A percentile compares a stretch with the other conserved stretches of the same genome.
phyloP scores from a whole-genome alignment of 1,284 basidiomycete genomes.

The Ustilago bromivora region DNA sequence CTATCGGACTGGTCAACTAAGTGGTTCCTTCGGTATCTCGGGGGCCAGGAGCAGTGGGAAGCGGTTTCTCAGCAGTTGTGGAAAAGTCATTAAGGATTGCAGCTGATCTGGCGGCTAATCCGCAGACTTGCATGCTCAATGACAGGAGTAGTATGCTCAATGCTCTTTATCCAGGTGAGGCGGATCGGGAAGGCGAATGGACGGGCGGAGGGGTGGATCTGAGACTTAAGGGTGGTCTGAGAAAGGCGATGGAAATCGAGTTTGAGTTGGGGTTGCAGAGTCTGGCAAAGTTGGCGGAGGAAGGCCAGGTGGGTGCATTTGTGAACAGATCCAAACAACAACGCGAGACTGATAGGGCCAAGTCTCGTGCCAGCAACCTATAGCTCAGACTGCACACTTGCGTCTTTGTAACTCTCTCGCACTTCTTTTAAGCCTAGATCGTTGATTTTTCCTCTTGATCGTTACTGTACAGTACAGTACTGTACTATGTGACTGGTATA shows the following conservation, averaged over 20 bases:
- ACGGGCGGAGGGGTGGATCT: constrained; percentile 21
- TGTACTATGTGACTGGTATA: background rate
- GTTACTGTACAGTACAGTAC: background rate
- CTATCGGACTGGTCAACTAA: constrained; percentile 43
- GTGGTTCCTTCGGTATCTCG: constrained; percentile 5
- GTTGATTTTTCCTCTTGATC: too few species aligned
- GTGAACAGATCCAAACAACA: constrained; percentile 33
- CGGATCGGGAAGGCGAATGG: background rate
- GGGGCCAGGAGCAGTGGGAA: background rate
- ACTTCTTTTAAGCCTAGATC: background rate
- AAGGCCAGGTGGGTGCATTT: constrained; percentile 41
- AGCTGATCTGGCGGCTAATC: constrained; percentile 25
- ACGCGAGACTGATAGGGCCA: constrained; percentile 24
- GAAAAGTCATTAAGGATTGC: constrained; percentile 31
- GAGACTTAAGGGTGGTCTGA: constrained; percentile 33
- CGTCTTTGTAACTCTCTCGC: background rate
- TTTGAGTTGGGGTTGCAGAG: constrained; percentile 41
- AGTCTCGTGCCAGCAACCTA: constrained; percentile 29
- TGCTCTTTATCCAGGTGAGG: constrained; percentile 21
- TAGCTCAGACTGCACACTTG: background rate
- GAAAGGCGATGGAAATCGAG: constrained; percentile 40
- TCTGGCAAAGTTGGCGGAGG: constrained; percentile 28
- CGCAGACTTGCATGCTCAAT: constrained; percentile 48
- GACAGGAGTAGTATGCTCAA: constrained; percentile 40
- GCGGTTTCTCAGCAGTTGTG: constrained; percentile 24